Percentiles rank a stretch among this genome's conserved stretches.
Conservation (phyloP, 78 protist species). For the Protostelium mycophagum region DNA sequence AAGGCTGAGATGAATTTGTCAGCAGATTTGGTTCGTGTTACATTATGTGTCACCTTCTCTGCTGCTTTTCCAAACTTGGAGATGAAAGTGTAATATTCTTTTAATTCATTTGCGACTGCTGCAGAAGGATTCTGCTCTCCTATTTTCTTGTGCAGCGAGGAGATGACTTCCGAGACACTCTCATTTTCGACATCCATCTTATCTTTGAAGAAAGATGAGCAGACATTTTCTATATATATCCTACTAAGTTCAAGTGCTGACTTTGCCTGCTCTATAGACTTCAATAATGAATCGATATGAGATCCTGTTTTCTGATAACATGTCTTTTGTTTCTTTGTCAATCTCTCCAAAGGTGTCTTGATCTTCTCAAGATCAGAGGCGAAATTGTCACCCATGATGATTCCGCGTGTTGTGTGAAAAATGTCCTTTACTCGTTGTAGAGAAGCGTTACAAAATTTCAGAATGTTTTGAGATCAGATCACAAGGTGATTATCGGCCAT, state of each 20-base stretch:
- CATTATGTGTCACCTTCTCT: slow-evolving; percentile 35
- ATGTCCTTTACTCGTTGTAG: not conserved
- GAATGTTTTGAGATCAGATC: not conserved
- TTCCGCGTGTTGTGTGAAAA: not conserved
- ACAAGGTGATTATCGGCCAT: slow-evolving; percentile 29
- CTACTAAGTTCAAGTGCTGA: not conserved
- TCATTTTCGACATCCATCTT: not conserved
- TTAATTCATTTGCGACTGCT: slow-evolving; percentile 20
- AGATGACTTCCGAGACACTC: not conserved
- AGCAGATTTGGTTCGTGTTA: not conserved
- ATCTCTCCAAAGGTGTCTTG: not conserved
- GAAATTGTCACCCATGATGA: not conserved
- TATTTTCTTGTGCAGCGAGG: not conserved
- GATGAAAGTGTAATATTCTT: slow-evolving; percentile 42
- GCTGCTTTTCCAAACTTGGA: slow-evolving; percentile 60
- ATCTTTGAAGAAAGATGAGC: not conserved
- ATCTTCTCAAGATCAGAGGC: not conserved
- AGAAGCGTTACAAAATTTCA: not conserved
- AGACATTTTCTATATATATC: too few species aligned
- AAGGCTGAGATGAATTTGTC: not conserved
- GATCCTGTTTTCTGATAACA: not conserved
- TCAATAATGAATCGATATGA: not conserved
- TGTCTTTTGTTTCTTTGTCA: not conserved
- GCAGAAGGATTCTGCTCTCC: not conserved
- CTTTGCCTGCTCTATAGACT: not conserved